Percentiles rank a stretch among this genome's conserved stretches.
These are phyloP conservation scores for Periconia sp. DNA, from an alignment of 2,329 filamentous ascomycete species.

Conservation along the genomic window DNA sequence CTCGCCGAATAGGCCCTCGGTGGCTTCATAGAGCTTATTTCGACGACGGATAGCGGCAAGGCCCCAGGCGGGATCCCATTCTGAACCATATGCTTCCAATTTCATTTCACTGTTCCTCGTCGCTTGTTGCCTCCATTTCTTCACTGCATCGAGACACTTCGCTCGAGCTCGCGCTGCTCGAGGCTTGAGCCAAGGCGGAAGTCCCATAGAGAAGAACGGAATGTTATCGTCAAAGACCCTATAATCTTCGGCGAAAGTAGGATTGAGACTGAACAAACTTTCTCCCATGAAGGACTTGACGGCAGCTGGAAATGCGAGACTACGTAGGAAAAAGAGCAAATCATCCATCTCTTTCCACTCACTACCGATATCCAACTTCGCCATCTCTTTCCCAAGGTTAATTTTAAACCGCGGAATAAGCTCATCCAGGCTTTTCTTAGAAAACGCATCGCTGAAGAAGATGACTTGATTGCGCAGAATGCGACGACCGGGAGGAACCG, in stretches of 20 bases:
- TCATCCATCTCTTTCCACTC: constrained; percentile 17
- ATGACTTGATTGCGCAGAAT: constrained; percentile 14
- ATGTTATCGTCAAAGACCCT: constrained; percentile 17
- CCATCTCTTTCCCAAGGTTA: constrained; percentile 3
- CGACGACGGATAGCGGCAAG: constrained; percentile 7
- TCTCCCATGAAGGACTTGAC: constrained; percentile 15
- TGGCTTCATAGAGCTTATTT: constrained; percentile 13
- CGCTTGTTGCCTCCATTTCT: constrained; percentile 16
- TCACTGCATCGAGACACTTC: constrained; percentile 11
- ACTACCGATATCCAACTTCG: neutral
- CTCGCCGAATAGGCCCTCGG: constrained; percentile 19
- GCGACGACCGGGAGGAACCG: constrained; percentile 12
- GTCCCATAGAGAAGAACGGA: constrained; percentile 8
- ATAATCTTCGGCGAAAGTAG: constrained; percentile 13
- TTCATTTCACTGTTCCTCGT: constrained; percentile 1
- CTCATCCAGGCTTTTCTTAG: constrained; percentile 9
- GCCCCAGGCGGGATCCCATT: constrained; percentile 16
- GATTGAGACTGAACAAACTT: constrained; percentile 14
- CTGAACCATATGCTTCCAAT: neutral
- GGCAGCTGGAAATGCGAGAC: constrained; percentile 10
- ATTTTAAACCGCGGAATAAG: constrained; percentile 9
- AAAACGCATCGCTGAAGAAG: constrained; percentile 16
- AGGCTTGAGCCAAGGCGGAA: constrained; percentile 12
- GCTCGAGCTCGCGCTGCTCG: constrained; percentile 5
- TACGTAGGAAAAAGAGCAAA: constrained; percentile 16